A percentile compares a stretch with the other conserved stretches of the same genome.
These are phyloP conservation scores for Globisporangium cystogenes DNA, from an alignment of 352 stramenopile species.

Conservation along the genomic window DNA sequence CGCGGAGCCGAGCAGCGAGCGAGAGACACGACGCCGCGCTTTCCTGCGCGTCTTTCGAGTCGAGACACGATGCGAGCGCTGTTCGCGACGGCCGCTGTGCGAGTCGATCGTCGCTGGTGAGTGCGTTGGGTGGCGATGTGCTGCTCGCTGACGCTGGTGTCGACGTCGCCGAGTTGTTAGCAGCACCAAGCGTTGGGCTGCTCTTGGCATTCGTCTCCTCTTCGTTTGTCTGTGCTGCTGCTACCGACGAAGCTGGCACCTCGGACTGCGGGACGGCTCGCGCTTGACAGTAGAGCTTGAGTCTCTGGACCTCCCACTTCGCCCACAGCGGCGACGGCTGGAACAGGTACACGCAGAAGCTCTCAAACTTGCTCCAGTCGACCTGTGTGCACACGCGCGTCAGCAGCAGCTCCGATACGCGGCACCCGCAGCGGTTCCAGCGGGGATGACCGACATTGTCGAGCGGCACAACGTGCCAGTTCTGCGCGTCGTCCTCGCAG, in stretches of 20 bases:
- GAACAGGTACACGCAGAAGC: slow-evolving; percentile 45
- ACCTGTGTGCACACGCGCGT: slow-evolving; percentile 1
- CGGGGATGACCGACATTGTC: slow-evolving; percentile 23
- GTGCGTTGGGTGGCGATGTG: too few species aligned
- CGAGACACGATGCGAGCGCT: slow-evolving; percentile 1
- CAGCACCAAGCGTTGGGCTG: background rate
- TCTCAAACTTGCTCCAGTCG: slow-evolving; percentile 31
- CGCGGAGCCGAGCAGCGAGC: background rate
- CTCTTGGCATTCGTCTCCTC: background rate
- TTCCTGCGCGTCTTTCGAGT: slow-evolving; percentile 8
- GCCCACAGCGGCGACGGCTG: slow-evolving; percentile 58
- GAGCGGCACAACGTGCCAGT: slow-evolving; percentile 56
- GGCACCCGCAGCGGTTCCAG: background rate
- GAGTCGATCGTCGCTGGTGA: background rate
- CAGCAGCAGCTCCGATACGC: background rate
- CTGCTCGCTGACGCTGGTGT: background rate
- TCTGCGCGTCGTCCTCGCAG: slow-evolving; percentile 64
- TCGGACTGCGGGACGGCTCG: background rate
- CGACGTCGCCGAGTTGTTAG: background rate
- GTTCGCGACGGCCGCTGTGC: slow-evolving; percentile 2
- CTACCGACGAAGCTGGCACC: background rate
- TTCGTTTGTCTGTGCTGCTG: background rate
- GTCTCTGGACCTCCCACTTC: slow-evolving; percentile 43
- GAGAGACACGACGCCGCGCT: slow-evolving; percentile 3
- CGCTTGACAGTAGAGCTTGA: slow-evolving; percentile 33